Evolutionary conservation across 2,329 filamentous ascomycete genomes (phyloP), one percentile per base, ranked within the genome.

Genomic region (Colletotrichum limetticola): DNA sequence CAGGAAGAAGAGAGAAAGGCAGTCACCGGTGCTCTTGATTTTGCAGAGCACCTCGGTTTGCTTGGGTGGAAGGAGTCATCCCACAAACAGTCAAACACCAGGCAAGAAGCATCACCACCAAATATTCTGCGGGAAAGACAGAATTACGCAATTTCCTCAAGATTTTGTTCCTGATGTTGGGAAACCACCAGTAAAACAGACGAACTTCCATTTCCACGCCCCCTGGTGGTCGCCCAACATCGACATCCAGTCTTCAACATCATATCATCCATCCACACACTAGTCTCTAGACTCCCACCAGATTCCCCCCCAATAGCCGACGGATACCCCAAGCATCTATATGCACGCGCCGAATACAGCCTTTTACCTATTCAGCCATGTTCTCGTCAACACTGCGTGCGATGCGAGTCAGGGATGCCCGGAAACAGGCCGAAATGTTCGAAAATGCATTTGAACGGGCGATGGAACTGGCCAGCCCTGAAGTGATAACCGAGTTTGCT

Each of bases 391-490:
- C 42, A 11, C 42, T 49, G 19, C 42, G 42, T n/a, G 19, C 16
- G 42, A 49, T 49, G 42, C 42, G 42, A 19, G 42, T 49, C 42
- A 49, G 19, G 7, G 19, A 49, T 49, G 42, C 42, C 42, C 19
- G 42, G 19, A 49, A 19, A 9, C 42, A 49, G 42, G 19, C 19
- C 42, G 3, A 49, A 49, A 49, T 49, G 19, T 49, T 49, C 42
- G 42, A 49, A 49, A 49, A 19, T 19, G 7, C 42, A 49, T n/a
- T n/a, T 1, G 42, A n/a, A 9, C 16, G 42, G 42, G 42, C 42
- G 19, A 3, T 22, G 8, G 19, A 49, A 49, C 8, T n/a, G 19
- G 42, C 42, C 42, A 49, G 26, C 85, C 78, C 76, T 89, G 87
- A 24, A 19, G 32, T 32, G 2, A 16, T 6, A 2, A 28, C 46